Evolutionary conservation across 2,329 filamentous ascomycete genomes (phyloP).

Genomic region (Hypomyces perniciosus): DNA sequence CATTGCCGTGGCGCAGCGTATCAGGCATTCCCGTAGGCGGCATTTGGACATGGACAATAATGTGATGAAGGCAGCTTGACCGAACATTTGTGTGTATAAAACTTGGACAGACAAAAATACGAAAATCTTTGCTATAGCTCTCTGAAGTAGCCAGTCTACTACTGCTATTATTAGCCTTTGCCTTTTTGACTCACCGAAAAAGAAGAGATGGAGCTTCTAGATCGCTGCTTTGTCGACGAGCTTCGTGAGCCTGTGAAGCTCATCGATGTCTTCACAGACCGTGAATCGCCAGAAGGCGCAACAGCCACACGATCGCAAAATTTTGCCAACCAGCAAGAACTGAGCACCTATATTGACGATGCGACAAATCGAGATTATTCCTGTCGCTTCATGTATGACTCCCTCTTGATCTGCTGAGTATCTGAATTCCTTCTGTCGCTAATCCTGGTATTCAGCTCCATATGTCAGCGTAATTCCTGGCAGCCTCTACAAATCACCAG

Average conservation of each 20-base stretch:
- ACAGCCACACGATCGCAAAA: background rate
- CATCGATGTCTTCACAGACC: background rate
- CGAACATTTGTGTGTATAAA: background rate
- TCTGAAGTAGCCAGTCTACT: background rate
- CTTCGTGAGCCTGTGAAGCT: background rate
- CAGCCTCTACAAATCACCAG: slow-evolving; percentile 21
- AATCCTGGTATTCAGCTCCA: slow-evolving; percentile 17
- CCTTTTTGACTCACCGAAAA: background rate
- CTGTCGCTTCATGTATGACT: slow-evolving; percentile 12
- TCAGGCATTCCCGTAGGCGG: background rate
- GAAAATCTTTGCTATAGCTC: background rate
- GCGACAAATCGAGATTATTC: background rate
- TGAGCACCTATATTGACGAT: background rate
- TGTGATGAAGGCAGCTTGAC: background rate
- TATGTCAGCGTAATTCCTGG: slow-evolving; percentile 26
- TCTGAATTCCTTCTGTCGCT: background rate
- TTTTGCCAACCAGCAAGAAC: background rate
- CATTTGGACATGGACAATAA: background rate
- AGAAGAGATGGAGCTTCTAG: background rate
- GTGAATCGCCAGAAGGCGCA: background rate
- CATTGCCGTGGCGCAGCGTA: background rate
- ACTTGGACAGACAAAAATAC: too few relatives aligned
- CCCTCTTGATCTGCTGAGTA: background rate
- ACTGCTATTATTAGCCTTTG: background rate
- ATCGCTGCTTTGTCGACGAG: slow-evolving; percentile 4